A percentile compares a stretch with the other conserved stretches of the same genome.
phyloP scores from a whole-genome alignment of 352 stramenopile species.

The Blastocystis sp. region DNA sequence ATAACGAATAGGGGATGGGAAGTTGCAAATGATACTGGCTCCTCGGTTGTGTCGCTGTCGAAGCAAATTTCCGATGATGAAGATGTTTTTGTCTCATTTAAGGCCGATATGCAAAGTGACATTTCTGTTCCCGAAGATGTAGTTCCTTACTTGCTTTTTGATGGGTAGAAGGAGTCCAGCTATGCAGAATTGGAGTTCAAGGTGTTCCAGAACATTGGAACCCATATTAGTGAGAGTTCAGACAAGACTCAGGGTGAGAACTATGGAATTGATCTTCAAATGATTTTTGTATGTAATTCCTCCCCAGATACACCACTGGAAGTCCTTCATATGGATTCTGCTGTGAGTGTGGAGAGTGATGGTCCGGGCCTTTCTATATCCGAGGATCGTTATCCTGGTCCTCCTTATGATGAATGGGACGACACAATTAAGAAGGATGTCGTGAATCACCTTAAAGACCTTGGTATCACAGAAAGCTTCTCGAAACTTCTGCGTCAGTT shows the following conservation, averaged over 20 bases:
- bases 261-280: constrained; percentile 56
- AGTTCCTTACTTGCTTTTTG: neutral
- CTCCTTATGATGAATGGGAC: constrained; percentile 59
- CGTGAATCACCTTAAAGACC: constrained; percentile 52
- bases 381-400: constrained; percentile 38
- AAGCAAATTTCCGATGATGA: constrained; percentile 60
- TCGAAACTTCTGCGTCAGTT: constrained; percentile 54
- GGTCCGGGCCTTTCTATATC: neutral
- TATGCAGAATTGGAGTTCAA: constrained; percentile 56
- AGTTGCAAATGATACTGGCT: constrained; percentile 55
- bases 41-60: constrained; percentile 11
- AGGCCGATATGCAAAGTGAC: constrained; percentile 58
- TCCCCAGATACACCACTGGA: constrained; percentile 33
- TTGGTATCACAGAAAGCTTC: constrained; percentile 61
- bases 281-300: constrained; percentile 62
- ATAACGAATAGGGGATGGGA: constrained; percentile 49
- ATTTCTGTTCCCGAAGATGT: constrained; percentile 59
- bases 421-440: constrained; percentile 60
- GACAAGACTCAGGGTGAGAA: constrained; percentile 20
- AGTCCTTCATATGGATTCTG: constrained; percentile 55
- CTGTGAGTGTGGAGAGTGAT: constrained; percentile 52
- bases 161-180: constrained; percentile 26
- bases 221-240: neutral
- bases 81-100: constrained; percentile 58
- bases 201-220: constrained; percentile 61